Evolutionary conservation across 805 yeast species (phyloP), one percentile per base, ranked within the genome.

Genomic region (Zygotorulaspora florentina): DNA sequence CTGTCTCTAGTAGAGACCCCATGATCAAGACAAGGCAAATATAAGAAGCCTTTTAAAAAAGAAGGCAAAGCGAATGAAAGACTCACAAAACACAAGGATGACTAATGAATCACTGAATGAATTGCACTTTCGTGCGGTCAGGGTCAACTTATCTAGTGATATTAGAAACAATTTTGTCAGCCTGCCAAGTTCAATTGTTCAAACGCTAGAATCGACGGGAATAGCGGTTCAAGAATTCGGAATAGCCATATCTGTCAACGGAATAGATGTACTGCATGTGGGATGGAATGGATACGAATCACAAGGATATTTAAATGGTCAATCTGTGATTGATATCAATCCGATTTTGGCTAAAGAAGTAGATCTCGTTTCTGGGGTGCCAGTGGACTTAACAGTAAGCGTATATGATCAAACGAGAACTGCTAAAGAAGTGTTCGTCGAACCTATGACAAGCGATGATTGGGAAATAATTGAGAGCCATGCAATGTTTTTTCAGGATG

Each of bases 391-490:
- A 16, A 31, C 33, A 3, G 40, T 62, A 12, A 47, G 50, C 20
- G 46, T 44, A 10, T 58, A 50, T 33, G 56, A 46, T 13, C 42
- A 40, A 6, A 25, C 39, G 3, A 39, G 29, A 7, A 40, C 42
- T 12, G 79, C 88, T 1, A 69, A 72, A 5, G 77, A 80, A 3
- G 81, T 90, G 2, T 81, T 78, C 56, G 73, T 91, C 36, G 96
- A 87, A 57, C 98, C 98, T 0, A 66, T 76, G 15, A 74, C 87
- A 0, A 64, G 81, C 1, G 74, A 83, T 4, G 99, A 91, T 60
- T 91, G 97, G 97, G 97, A 90, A 53, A 69, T 87, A 23, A 85
- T 89, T 2, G 96, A 90, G 59, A 65, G 85, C 2, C 86, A 91
- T 63, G 91, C 96, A 2, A 80, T 76, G 25, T 77, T 74, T 35